A percentile compares a stretch with the other conserved stretches of the same genome.
Conservation (phyloP, 257 asterid genomes). For the Solanum chilense region DNA sequence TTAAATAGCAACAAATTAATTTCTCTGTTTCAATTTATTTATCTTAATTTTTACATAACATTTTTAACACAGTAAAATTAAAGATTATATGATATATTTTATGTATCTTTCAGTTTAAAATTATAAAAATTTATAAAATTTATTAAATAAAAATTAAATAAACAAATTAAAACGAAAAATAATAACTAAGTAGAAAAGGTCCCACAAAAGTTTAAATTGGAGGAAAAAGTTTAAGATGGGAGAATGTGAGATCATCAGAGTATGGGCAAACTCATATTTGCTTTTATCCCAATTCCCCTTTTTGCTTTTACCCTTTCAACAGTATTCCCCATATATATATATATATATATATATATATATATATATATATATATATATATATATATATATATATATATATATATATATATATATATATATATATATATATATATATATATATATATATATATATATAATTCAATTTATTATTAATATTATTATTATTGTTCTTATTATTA, state of each 20-base stretch:
- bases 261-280: slow-evolving; percentile 57
- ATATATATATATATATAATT: neutral
- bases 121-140: no score
- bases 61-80: neutral
- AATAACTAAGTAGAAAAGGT: slow-evolving; percentile 1
- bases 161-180: neutral
- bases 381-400: neutral
- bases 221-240: slow-evolving; percentile 34
- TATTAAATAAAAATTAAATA: fast-evolving
- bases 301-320: slow-evolving; percentile 22
- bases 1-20: neutral
- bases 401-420: no score
- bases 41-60: neutral
- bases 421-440: no score
- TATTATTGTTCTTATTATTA: neutral
- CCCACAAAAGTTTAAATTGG: slow-evolving; percentile 47
- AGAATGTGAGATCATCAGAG: slow-evolving; percentile 49
- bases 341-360: no score
- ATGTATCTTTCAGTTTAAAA: no score
- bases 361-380: no score
- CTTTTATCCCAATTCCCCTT: slow-evolving; percentile 20
- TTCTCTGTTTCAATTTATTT: fast-evolving
- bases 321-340: slow-evolving; percentile 8
- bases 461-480: neutral
- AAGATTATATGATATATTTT: neutral